Evolutionary conservation across 768 basidiomycete genomes (phyloP), one percentile per base, ranked within the genome.

Genomic region (Termitomyces bulborhizus): DNA sequence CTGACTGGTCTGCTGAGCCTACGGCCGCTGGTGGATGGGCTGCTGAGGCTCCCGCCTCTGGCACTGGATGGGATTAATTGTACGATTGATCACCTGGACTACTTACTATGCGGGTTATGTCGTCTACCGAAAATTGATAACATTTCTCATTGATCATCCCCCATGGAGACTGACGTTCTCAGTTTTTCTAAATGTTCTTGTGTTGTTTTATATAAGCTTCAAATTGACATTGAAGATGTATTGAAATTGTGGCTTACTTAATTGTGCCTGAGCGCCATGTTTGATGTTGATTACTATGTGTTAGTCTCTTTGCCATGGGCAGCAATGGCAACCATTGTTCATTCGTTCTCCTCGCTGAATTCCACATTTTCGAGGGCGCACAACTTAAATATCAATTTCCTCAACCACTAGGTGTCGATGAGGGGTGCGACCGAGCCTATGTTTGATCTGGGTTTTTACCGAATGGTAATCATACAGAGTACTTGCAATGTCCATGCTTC

Each of bases 291-390:
- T 57, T 43, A 51, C 32, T 3, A 60, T 46, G 84, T 86, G 84
- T 67, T 78, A 45, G 76, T 73, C 4, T 45, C n/a, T 32, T 58
- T 52, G 60, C 61, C 51, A 86, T 87, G 85, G 68, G 79, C 49
- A 77, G 75, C 71, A 77, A 80, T 73, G 80, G 82, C 40, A 82
- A 88, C 55, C 89, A 91, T 68, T 90, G 89, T 62, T 91, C 93
- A 18, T 98, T 95, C 72, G 88, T 97, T 57, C 78, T 99, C 46
- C 82, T 98, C 51, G 97, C 97, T n/a, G 97, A 98, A 69, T 99
- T 99, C 74, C 92, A 99, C 75, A 98, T 99, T 60, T 86, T 93
- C 66, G 84, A 89, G 55, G 97, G 97, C 34, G 90, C 95, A 3
- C 89, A 93, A 60, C 77, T 99, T 59, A 88, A 92, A 41, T 95